Percentiles rank a stretch among this genome's conserved stretches.
These are phyloP conservation scores for Amanita phalloides DNA, from an alignment of 768 basidiomycete genomes.

Conservation along the genomic window DNA sequence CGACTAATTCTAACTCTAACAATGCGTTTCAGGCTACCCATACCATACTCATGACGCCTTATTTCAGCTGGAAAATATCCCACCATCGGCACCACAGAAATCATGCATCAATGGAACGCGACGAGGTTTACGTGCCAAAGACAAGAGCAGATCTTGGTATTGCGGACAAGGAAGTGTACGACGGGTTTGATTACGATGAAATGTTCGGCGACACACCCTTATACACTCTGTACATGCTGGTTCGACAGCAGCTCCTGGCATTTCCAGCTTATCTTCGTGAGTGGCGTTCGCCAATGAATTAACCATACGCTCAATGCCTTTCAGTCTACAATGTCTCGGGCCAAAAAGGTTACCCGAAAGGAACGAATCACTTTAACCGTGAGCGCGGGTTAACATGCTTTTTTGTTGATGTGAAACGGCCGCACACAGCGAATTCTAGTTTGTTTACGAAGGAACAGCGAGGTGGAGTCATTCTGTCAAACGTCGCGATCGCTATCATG, in stretches of 20 bases:
- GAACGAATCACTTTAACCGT: constrained; percentile 64
- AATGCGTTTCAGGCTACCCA: constrained; percentile 24
- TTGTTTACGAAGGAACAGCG: constrained; percentile 45
- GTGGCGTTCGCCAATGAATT: constrained; percentile 10
- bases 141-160: constrained; percentile 45
- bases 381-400: constrained; percentile 13
- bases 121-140: constrained; percentile 53
- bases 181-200: constrained; percentile 39
- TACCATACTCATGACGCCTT: constrained; percentile 39
- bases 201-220: constrained; percentile 50
- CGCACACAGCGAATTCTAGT: constrained; percentile 36
- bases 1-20: not conserved
- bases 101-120: constrained; percentile 43
- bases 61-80: constrained; percentile 45
- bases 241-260: constrained; percentile 47
- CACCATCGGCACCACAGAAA: constrained; percentile 43
- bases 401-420: not conserved
- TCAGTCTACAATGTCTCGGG: constrained; percentile 54
- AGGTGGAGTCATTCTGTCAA: constrained; percentile 42
- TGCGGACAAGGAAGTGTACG: constrained; percentile 23
- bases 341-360: constrained; percentile 45
- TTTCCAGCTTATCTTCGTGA: constrained; percentile 53
- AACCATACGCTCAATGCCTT: constrained; percentile 9
- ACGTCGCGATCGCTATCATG: constrained; percentile 44
- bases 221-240: constrained; percentile 43